Conservation (phyloP, 306 rosid genomes). For the Sindora glabra region DNA sequence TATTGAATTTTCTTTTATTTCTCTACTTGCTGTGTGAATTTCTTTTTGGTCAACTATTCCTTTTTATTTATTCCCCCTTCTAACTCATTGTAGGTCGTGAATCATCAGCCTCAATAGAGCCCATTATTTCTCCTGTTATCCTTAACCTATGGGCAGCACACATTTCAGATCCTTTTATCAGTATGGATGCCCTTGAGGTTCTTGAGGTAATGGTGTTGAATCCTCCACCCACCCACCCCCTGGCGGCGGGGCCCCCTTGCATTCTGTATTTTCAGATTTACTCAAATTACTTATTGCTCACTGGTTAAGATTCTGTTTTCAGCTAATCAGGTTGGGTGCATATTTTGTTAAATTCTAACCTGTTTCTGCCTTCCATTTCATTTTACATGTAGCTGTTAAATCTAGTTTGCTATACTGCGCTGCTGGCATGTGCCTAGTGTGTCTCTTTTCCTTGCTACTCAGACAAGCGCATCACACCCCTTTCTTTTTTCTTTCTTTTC, state of each 20-base stretch:
- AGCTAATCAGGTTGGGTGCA: neutral
- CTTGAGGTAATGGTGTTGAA: slow-evolving; percentile 65
- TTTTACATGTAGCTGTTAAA: neutral
- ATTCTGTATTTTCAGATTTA: slow-evolving; percentile 8
- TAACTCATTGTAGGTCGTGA: slow-evolving; percentile 46
- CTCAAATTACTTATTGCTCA: neutral
- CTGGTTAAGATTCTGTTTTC: neutral
- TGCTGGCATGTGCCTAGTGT: neutral
- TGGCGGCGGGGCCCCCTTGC: neutral
- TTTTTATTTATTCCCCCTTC: slow-evolving; percentile 6
- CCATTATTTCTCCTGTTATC: slow-evolving; percentile 68
- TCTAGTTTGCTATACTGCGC: neutral
- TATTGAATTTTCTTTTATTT: neutral
- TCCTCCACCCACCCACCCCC: too few relatives aligned
- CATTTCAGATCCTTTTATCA: slow-evolving; percentile 86
- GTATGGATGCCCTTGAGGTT: slow-evolving; percentile 89
- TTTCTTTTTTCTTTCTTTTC: neutral
- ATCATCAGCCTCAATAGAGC: slow-evolving; percentile 53
- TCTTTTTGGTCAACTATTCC: neutral
- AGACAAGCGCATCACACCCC: neutral
- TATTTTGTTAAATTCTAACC: neutral
- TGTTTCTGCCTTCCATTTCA: neutral
- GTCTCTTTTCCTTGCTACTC: neutral
- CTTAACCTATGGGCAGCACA: slow-evolving; percentile 82
- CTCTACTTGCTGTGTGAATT: neutral